Conservation (phyloP, 139 green algal species). For the Bryopsis sp. region DNA sequence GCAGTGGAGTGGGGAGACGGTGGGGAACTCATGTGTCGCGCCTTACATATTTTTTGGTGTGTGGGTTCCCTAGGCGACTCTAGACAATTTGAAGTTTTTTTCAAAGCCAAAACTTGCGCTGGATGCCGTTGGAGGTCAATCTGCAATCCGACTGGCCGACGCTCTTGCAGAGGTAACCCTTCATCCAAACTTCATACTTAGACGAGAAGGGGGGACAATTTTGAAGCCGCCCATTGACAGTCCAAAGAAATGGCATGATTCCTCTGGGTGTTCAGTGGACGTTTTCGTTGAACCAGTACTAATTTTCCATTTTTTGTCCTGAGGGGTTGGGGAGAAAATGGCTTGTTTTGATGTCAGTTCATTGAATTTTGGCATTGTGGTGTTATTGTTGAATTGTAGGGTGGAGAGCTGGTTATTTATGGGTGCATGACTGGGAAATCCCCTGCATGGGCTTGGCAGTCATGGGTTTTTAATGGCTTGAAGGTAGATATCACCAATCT, state of each 20-base stretch:
- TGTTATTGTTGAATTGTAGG: constrained; percentile 22
- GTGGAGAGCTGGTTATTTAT: constrained; percentile 66
- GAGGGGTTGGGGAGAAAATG: background rate
- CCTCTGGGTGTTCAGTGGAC: too few species aligned
- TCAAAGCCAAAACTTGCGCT: constrained; percentile 70
- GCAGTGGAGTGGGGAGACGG: background rate
- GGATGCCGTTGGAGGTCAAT: constrained; percentile 69
- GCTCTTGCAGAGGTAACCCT: constrained; percentile 43
- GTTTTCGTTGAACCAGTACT: background rate
- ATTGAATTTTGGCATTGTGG: background rate
- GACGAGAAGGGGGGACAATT: background rate
- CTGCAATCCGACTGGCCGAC: constrained; percentile 46
- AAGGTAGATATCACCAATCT: background rate
- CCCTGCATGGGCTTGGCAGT: constrained; percentile 55
- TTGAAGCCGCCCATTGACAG: background rate
- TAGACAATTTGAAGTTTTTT: constrained; percentile 70
- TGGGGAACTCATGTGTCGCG: too few species aligned
- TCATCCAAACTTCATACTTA: background rate
- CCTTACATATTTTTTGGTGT: too few species aligned
- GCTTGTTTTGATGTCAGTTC: background rate
- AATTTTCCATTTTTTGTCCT: background rate
- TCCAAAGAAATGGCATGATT: too few species aligned
- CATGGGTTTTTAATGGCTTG: constrained; percentile 42
- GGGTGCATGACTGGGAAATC: constrained; percentile 59
- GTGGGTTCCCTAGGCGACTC: constrained; percentile 35